Evolutionary conservation across 2,329 filamentous ascomycete genomes (phyloP).

Genomic region (Colletotrichum sp.): DNA sequence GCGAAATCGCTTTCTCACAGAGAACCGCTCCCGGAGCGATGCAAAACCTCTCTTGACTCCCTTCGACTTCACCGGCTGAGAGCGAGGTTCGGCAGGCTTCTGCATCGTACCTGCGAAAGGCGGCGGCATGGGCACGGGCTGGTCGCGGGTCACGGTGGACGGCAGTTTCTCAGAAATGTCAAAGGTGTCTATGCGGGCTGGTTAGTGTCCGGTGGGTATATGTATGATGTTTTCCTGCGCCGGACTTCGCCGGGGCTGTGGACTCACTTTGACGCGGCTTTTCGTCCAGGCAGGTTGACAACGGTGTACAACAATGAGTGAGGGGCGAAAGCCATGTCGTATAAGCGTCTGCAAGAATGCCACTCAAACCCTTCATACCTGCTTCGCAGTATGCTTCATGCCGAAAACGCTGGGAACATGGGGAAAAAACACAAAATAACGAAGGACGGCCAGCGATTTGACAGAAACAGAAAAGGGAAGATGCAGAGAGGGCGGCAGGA

Average conservation of each 20-base stretch:
- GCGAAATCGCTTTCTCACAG: constrained; percentile 50
- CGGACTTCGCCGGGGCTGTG: background rate
- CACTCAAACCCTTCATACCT: constrained; percentile 45
- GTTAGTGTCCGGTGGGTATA: constrained; percentile 5
- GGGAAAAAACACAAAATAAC: constrained; percentile 6
- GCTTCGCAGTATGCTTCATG: constrained; percentile 14
- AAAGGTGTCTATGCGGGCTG: constrained; percentile 23
- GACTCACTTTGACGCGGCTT: constrained; percentile 43
- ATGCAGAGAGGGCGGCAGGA: constrained; percentile 1
- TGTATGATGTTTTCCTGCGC: background rate
- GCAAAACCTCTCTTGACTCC: constrained; percentile 40
- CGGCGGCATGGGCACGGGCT: constrained; percentile 32
- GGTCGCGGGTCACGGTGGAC: constrained; percentile 30
- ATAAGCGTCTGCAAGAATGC: constrained; percentile 45
- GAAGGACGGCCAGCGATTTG: constrained; percentile 20
- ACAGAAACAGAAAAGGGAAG: constrained; percentile 3
- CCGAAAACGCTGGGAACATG: constrained; percentile 3
- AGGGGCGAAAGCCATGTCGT: constrained; percentile 52
- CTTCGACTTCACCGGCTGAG: constrained; percentile 32
- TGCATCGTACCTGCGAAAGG: constrained; percentile 29
- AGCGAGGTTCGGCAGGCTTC: constrained; percentile 19
- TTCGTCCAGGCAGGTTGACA: constrained; percentile 41
- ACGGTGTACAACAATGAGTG: constrained; percentile 48
- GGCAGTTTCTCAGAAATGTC: constrained; percentile 27
- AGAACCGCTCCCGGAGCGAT: constrained; percentile 44